Evolutionary conservation across 1,139 yeast species (phyloP), one percentile per base, ranked within the genome.

Genomic region (Spathaspora sp.): DNA sequence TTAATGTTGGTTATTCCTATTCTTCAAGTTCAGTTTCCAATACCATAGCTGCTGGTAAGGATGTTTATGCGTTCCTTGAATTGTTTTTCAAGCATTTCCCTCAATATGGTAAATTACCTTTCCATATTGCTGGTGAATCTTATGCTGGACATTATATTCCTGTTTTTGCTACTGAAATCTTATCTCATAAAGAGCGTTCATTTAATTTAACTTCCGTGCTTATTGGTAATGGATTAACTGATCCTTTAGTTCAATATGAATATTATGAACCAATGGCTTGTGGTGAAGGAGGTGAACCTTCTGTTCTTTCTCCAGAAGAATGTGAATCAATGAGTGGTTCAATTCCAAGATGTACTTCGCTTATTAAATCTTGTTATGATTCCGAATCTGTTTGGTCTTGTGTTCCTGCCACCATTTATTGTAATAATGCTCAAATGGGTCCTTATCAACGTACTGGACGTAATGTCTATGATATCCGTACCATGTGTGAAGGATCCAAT

Each of bases 61-160:
- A 93, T 63, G 96, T 90, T 29, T 89, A 89, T 57, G 96, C 96
- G 1, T 91, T 93, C 70, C 78, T 93, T 67, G 86, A 87, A 61
- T 78, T 91, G 63, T 93, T 93, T 75, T 93, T 87, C 78, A 80
- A 86, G 67, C 89, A 88, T 64, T 93, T 90, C 80, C 96, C 97
- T 39, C 82, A 91, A 69, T 89, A 86, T 70, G 68, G 77, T 43
- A 68, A 79, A 34, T 75, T 80, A 50, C 55, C 56, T 36, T 90
- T 93, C 85, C 98, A 91, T 69, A 90, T 93, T 68, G 95, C 98
- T 42, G 99, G 98, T 58, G 98, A 93, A 71, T 89, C 97, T n/a
- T 93, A 93, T 64, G 99, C 96, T 47, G 99, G 99, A 52, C 98
- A 93, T 67, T 93, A 93, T 68, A 90, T 93, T 56, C 99, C 98